Evolutionary conservation across 2,329 filamentous ascomycete species (phyloP).

Genomic region (Ilyonectria mors-panacis): DNA sequence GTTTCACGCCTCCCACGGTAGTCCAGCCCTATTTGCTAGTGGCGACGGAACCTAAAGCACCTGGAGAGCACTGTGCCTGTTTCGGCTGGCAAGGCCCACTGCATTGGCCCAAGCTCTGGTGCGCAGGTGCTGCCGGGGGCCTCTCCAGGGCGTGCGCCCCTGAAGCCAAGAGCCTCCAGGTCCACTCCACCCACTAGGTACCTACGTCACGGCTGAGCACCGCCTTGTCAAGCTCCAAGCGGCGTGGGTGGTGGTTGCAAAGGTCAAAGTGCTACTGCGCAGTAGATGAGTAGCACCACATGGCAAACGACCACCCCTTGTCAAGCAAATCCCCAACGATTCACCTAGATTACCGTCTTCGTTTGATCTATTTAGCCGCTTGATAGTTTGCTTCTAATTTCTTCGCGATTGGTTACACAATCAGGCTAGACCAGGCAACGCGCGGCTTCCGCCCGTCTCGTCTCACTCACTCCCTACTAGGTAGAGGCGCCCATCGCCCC

Average conservation of each 20-base stretch:
- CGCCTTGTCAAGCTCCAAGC: too few species aligned
- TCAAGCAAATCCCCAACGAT: not conserved
- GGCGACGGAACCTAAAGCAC: not conserved
- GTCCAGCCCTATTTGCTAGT: conserved; percentile 6
- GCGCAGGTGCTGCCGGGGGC: not conserved
- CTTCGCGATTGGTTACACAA: not conserved
- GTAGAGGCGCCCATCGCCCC: conserved; percentile 4
- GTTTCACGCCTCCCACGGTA: not conserved
- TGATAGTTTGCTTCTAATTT: not conserved
- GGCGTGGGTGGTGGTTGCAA: too few species aligned
- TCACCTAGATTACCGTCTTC: not conserved
- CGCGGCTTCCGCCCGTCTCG: conserved; percentile 24
- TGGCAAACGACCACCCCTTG: not conserved
- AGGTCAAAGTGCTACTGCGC: not conserved
- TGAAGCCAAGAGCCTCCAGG: conserved; percentile 1
- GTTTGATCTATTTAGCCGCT: not conserved
- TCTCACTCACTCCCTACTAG: conserved; percentile 13
- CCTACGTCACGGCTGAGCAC: not conserved
- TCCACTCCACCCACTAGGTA: not conserved
- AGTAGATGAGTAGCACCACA: not conserved
- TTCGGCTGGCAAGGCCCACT: conserved; percentile 3
- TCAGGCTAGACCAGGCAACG: conserved; percentile 26
- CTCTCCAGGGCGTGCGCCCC: not conserved
- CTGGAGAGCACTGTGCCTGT: conserved; percentile 7
- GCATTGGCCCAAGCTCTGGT: not conserved